These are phyloP conservation scores for Phytophthora pini DNA, from an alignment of 352 stramenopile species.

Conservation along the genomic window DNA sequence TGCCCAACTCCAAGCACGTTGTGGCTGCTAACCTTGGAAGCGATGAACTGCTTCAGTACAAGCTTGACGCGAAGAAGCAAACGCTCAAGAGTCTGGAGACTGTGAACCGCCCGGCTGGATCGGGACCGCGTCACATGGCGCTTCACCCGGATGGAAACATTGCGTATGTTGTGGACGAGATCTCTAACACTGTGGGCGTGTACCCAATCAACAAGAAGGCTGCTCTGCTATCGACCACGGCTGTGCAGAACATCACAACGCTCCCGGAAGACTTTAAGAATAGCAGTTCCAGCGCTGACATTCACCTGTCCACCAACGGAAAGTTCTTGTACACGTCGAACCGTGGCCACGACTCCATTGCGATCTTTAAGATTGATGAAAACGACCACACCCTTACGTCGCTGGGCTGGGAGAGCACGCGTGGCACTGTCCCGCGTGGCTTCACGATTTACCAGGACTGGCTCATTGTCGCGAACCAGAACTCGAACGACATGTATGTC, in stretches of 20 bases:
- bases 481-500: slow-evolving; percentile 63
- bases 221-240: slow-evolving; percentile 27
- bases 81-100: slow-evolving; percentile 38
- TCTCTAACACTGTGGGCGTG: slow-evolving; percentile 68
- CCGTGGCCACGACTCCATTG: slow-evolving; percentile 68
- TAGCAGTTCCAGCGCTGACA: slow-evolving; percentile 45
- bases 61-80: slow-evolving; percentile 44
- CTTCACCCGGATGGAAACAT: slow-evolving; percentile 54
- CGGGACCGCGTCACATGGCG: slow-evolving; percentile 70
- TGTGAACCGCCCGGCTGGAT: slow-evolving; percentile 38
- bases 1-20: slow-evolving; percentile 47
- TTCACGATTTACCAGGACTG: slow-evolving; percentile 58
- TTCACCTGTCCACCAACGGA: slow-evolving; percentile 58
- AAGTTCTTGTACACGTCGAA: slow-evolving; percentile 76
- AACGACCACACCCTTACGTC: slow-evolving; percentile 39
- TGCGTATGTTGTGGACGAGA: slow-evolving; percentile 69
- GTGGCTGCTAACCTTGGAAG: slow-evolving; percentile 67
- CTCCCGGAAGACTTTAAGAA: slow-evolving; percentile 45
- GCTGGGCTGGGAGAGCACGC: slow-evolving; percentile 48
- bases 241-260: slow-evolving; percentile 64
- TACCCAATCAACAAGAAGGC: slow-evolving; percentile 44
- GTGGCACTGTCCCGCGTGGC: slow-evolving; percentile 50
- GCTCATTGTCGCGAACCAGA: slow-evolving; percentile 69
- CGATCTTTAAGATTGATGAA: slow-evolving; percentile 54
- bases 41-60: slow-evolving; percentile 64